Evolutionary conservation across 108 stramenopile species (phyloP).

Genomic region (Conticribra guillardii): DNA sequence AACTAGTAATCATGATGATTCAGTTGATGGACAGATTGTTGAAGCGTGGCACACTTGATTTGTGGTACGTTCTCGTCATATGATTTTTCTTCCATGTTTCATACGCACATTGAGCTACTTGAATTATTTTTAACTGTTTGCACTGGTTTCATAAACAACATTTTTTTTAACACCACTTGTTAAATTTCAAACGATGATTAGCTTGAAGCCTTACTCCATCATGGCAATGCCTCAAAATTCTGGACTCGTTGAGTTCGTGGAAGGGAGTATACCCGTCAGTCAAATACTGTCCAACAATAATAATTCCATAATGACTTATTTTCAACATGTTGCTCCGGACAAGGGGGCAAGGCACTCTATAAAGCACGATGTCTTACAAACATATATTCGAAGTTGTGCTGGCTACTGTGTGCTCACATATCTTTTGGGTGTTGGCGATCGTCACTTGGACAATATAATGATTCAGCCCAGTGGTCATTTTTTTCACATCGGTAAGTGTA

Average conservation of each 20-base stretch:
- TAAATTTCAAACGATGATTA: not conserved
- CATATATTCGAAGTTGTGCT: constrained; percentile 82
- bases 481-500: constrained; percentile 81
- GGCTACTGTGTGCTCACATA: constrained; percentile 93
- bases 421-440: constrained; percentile 82
- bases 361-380: constrained; percentile 61
- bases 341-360: constrained; percentile 64
- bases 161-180: not conserved
- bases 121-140: constrained; percentile 1
- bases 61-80: constrained; percentile 66
- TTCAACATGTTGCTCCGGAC: constrained; percentile 69
- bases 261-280: constrained; percentile 87
- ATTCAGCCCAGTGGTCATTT: constrained; percentile 74
- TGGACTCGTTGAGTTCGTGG: constrained; percentile 98
- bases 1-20: constrained; percentile 97
- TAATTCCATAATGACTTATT: constrained; percentile 79
- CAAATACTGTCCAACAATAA: constrained; percentile 87
- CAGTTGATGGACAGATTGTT: constrained; percentile 96
- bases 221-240: constrained; percentile 89
- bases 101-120: no score
- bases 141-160: no score
- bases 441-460: constrained; percentile 92
- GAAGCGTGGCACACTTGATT: constrained; percentile 95
- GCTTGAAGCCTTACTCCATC: constrained; percentile 57
- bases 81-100: constrained; percentile 70